Conservation (phyloP, 2,329 filamentous ascomycete species). For the Endoconidiophora laricicola region DNA sequence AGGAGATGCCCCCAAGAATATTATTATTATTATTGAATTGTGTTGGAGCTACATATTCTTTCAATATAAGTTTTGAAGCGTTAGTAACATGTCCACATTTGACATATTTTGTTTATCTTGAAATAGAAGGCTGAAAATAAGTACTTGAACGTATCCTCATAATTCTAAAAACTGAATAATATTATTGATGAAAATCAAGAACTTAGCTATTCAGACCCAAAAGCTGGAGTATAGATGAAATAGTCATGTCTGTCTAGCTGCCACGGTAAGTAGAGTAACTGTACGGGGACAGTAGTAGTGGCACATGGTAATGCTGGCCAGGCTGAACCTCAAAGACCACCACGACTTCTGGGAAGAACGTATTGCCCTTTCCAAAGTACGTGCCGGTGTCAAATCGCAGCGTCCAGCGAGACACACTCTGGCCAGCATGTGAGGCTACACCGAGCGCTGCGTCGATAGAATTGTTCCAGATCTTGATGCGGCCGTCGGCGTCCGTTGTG, state of each 20-base stretch:
- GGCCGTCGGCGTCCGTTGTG: constrained; percentile 61
- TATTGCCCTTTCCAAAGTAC: constrained; percentile 50
- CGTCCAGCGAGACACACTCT: constrained; percentile 40
- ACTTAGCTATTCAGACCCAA: no score
- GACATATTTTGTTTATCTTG: no score
- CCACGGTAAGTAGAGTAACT: constrained; percentile 72
- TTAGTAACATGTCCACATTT: no score
- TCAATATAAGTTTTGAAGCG: no score
- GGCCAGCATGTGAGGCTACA: not conserved
- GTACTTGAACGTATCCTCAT: no score
- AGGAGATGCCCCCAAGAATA: no score
- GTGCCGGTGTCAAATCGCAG: constrained; percentile 55
- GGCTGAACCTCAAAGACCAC: constrained; percentile 36
- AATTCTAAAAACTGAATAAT: no score
- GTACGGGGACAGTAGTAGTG: constrained; percentile 59
- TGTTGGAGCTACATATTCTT: no score
- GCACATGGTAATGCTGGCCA: constrained; percentile 63
- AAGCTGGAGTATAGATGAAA: no score
- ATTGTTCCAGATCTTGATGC: constrained; percentile 45
- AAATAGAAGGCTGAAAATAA: no score
- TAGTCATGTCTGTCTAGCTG: constrained; percentile 28
- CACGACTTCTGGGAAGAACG: constrained; percentile 43
- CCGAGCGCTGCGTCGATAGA: not conserved
- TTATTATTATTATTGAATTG: no score
- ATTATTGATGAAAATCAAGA: no score